Conservation (phyloP, 2,329 filamentous ascomycete genomes). For the Metarhizium brunneum region DNA sequence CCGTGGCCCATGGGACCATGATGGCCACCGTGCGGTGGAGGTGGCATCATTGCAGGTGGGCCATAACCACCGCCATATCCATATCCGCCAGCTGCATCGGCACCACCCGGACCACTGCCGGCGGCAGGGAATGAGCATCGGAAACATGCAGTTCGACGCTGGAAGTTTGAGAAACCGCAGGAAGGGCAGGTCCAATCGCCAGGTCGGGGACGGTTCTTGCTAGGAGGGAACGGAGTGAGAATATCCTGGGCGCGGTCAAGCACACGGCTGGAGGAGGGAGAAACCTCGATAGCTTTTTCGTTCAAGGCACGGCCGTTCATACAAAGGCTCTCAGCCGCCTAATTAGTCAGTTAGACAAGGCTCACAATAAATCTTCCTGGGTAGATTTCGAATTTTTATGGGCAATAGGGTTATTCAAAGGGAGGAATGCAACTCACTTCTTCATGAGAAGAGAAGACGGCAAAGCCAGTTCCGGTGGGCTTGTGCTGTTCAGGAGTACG, state of each 20-base stretch:
- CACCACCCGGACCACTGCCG: conserved; percentile 61
- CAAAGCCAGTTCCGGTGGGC: conserved; percentile 96
- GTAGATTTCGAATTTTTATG: not conserved
- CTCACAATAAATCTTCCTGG: not conserved
- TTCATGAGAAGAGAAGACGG: conserved; percentile 97
- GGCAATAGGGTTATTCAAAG: not conserved
- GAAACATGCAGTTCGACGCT: conserved; percentile 96
- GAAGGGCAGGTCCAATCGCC: conserved; percentile 99
- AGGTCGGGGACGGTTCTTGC: conserved; percentile 93
- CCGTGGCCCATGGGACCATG: conserved; percentile 47
- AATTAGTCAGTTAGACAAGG: not conserved
- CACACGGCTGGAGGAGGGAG: conserved; percentile 92
- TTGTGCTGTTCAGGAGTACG: conserved; percentile 98
- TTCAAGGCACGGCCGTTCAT: conserved; percentile 98
- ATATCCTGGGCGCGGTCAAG: conserved; percentile 94
- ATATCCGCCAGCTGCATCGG: conserved; percentile 47
- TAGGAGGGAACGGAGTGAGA: conserved; percentile 92
- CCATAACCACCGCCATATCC: conserved; percentile 56
- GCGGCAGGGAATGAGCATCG: conserved; percentile 98
- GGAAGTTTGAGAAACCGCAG: conserved; percentile 98
- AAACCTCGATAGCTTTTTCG: conserved; percentile 98
- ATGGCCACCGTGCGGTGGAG: conserved; percentile 65
- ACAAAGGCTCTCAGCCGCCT: conserved; percentile 96
- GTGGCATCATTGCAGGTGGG: conserved; percentile 72
- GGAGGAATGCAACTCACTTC: conserved; percentile 56